Evolutionary conservation across 2,329 filamentous ascomycete genomes (phyloP), one percentile per base, ranked within the genome.

Genomic region (Ophiocordyceps sinensis): DNA sequence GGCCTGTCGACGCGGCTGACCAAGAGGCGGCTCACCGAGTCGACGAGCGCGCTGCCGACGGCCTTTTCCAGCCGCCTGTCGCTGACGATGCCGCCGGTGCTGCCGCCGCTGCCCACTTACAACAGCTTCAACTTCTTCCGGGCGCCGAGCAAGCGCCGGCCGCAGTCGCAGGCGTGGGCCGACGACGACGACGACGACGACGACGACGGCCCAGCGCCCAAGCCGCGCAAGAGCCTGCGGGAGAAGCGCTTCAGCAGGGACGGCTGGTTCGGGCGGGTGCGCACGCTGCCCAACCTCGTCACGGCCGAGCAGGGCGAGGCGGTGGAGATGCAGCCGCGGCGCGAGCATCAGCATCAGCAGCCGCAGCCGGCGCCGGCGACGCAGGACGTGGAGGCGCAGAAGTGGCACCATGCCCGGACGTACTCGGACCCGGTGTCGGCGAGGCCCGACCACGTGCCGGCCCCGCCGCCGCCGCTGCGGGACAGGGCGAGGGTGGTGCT

Each of bases 101-200:
- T 62, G 36, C 57, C 60, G 6, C 57, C 56, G 3, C 47, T 62
- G 39, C 56, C 58, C 23, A 50, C 56, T 28, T 52, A 59, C n/a
- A 51, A 53, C 34, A 56, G 49, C 44, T 49, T 58, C 26, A 47
- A 36, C 12, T 51, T 59, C 29, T 54, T 54, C 11, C 43, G 47
- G 12, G 51, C 41, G 45, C 40, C 43, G 45, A 37, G 36, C 21
- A 46, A 43, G 21, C 48, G 48, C n/a, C 47, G 48, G 14, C 36
- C 28, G 15, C 39, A 50, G 9, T 54, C 54, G 40, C 50, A 44
- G 36, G 63, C 61, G 15, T 73, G 67, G 68, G 65, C 70, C 12
- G 41, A 41, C 26, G 67, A 71, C 43, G 70, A 70, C 47, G 68
- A 73, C 39, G 63, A n/a, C 12, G 41, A 41, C 26, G 67, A 71